phyloP scores from a whole-genome alignment of 306 rosid species.

The Canavalia gladiata region DNA sequence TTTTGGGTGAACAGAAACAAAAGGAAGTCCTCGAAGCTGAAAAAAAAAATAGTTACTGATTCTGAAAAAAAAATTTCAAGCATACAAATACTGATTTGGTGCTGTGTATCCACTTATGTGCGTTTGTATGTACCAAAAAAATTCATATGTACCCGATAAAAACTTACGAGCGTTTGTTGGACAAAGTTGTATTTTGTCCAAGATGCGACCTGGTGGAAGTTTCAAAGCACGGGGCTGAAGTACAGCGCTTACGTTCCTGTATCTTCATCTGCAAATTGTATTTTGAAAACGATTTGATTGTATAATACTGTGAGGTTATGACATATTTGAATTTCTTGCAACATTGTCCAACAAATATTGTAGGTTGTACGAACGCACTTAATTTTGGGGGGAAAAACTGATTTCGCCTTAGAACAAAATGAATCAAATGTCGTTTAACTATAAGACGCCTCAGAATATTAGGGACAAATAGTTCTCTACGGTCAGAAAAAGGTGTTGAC shows the following conservation, averaged over 20 bases:
- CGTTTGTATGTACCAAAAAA: background rate
- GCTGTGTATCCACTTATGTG: slow-evolving; percentile 20
- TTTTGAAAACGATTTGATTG: slow-evolving; percentile 16
- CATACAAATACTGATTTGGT: slow-evolving; percentile 34
- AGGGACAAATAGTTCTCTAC: background rate
- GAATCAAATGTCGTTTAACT: background rate
- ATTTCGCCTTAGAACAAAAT: background rate
- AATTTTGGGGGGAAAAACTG: background rate
- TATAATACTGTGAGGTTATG: slow-evolving; percentile 23
- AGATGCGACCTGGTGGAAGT: slow-evolving; percentile 10
- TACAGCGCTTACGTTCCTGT: slow-evolving; percentile 3
- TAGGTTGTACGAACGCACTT: background rate
- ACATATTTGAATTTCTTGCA: slow-evolving; percentile 31
- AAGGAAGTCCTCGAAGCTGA: background rate
- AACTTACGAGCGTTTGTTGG: background rate
- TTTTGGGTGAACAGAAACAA: slow-evolving; percentile 4
- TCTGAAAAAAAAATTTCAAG: background rate
- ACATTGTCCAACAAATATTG: background rate
- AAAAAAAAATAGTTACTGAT: background rate
- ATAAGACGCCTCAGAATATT: background rate
- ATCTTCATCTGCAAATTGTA: slow-evolving; percentile 37
- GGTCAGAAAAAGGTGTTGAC: background rate
- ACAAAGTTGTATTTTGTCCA: background rate
- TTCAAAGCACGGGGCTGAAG: slow-evolving; percentile 24
- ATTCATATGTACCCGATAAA: no score